These are phyloP conservation scores for Erodium texanum DNA, from an alignment of 441 rosid species.

Conservation along the genomic window DNA sequence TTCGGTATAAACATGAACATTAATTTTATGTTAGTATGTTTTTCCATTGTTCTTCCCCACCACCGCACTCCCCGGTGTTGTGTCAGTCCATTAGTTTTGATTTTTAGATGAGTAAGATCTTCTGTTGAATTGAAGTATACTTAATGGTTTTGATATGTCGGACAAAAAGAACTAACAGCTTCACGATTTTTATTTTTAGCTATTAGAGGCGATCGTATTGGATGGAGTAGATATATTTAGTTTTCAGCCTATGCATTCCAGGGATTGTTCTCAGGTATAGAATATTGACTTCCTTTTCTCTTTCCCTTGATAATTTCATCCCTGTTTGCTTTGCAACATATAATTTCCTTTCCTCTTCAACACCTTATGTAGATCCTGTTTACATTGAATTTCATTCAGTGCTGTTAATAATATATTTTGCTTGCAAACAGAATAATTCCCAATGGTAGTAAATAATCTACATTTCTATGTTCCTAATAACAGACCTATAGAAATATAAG, in stretches of 20 bases:
- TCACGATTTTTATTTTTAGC: neutral
- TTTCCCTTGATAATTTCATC: neutral
- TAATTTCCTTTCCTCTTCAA: neutral
- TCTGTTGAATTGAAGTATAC: neutral
- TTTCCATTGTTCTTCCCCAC: neutral
- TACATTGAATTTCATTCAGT: neutral
- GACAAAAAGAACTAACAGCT: conserved; percentile 1
- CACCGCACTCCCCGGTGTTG: neutral
- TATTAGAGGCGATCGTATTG: neutral
- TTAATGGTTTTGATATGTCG: neutral
- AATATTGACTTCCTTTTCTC: neutral
- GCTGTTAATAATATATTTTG: neutral
- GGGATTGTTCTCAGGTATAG: neutral
- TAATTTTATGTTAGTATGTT: neutral
- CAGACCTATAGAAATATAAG: neutral
- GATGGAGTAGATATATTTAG: neutral
- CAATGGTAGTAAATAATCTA: neutral
- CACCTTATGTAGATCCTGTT: neutral
- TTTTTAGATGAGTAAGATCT: neutral
- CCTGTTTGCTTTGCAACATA: no score
- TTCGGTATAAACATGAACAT: conserved; percentile 28
- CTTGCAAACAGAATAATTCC: neutral
- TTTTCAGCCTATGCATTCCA: neutral
- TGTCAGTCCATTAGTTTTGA: neutral
- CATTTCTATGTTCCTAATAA: neutral